phyloP scores from a whole-genome alignment of 805 yeast genomes.

The Cephaloascus albidus region DNA sequence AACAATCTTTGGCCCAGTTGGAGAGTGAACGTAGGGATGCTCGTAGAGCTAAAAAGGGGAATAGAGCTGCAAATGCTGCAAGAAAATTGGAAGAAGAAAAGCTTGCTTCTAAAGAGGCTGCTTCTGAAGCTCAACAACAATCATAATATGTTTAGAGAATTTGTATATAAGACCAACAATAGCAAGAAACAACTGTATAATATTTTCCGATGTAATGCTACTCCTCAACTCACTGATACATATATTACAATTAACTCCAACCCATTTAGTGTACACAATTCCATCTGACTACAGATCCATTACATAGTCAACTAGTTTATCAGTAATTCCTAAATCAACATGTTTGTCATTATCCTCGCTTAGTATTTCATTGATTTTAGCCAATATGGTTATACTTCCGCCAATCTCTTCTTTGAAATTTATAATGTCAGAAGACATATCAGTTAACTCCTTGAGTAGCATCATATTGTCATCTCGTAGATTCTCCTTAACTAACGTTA shows the following conservation, averaged over 20 bases:
- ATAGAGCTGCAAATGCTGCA: background rate
- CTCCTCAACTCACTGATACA: too few relatives aligned
- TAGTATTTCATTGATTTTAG: slow-evolving; percentile 6
- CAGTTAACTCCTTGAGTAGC: slow-evolving; percentile 7
- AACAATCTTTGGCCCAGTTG: slow-evolving; percentile 10
- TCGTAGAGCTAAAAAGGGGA: background rate
- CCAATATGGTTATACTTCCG: slow-evolving; percentile 1
- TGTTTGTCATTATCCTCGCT: slow-evolving; percentile 6
- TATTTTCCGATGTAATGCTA: too few relatives aligned
- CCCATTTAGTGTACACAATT: background rate
- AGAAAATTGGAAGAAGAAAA: background rate
- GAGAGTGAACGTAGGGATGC: background rate
- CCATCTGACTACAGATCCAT: slow-evolving; percentile 1
- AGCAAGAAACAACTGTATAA: too few relatives aligned
- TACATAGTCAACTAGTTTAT: slow-evolving; percentile 8
- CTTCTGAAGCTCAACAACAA: too few relatives aligned
- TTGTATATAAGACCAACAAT: too few relatives aligned
- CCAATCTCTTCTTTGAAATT: slow-evolving; percentile 7
- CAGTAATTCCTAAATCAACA: slow-evolving; percentile 3
- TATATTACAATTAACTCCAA: background rate
- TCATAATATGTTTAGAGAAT: too few relatives aligned
- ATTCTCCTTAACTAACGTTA: slow-evolving; percentile 14
- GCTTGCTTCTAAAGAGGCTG: background rate
- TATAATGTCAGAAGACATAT: slow-evolving; percentile 5
- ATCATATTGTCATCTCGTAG: slow-evolving; percentile 13